These are phyloP conservation scores for Clavulina sp. DNA, from an alignment of 768 basidiomycete species.

Conservation along the genomic window DNA sequence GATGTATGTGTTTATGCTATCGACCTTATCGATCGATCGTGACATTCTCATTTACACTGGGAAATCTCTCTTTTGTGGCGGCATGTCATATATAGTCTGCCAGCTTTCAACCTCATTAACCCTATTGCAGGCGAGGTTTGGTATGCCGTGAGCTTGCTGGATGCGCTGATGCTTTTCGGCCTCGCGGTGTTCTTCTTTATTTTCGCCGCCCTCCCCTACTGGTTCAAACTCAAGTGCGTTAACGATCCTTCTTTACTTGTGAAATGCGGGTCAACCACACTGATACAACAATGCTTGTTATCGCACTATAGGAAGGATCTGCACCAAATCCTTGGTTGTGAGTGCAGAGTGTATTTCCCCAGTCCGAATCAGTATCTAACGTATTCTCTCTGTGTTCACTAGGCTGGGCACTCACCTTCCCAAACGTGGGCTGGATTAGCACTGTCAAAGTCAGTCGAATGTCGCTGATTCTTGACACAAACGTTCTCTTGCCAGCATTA, in stretches of 20 bases:
- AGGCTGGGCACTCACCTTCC: not conserved
- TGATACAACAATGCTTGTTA: not conserved
- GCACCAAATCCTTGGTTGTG: conserved; percentile 1
- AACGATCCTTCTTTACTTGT: not conserved
- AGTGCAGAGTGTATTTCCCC: not conserved
- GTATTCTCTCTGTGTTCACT: not conserved
- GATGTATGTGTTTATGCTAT: too few species aligned
- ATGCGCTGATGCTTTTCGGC: not conserved
- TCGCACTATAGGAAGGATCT: not conserved
- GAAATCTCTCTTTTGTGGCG: not conserved
- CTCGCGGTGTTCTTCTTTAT: conserved; percentile 1
- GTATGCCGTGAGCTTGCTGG: not conserved
- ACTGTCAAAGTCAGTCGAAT: not conserved
- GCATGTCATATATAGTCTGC: too few species aligned
- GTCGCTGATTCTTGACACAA: not conserved
- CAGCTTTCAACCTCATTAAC: not conserved
- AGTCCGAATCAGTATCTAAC: not conserved
- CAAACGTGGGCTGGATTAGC: not conserved
- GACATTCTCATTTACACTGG: not conserved
- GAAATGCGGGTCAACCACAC: not conserved
- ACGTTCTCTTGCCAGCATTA: not conserved
- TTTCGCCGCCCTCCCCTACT: not conserved
- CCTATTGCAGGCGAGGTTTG: not conserved
- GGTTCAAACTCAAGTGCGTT: not conserved
- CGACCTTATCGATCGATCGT: not conserved